Percentiles rank a stretch among this genome's conserved stretches.
Conservation (phyloP, 2,329 filamentous ascomycete species). For the Colletotrichum zoysiae region DNA sequence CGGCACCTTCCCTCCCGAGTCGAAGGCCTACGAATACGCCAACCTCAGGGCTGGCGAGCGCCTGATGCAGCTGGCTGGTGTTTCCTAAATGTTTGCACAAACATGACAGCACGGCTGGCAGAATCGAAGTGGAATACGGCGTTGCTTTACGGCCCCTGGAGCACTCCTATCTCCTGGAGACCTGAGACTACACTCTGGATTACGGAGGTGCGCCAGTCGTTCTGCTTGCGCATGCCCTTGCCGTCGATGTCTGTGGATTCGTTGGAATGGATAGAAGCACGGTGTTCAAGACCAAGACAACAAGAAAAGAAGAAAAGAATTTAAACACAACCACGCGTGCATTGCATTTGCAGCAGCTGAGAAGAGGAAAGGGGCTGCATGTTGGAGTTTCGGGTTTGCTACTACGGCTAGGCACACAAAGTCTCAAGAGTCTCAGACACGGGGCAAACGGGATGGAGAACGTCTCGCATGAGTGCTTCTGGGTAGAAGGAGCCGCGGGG, state of each 20-base stretch:
- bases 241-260: not conserved
- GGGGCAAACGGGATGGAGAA: not conserved
- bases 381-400: slow-evolving; percentile 41
- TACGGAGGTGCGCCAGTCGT: not conserved
- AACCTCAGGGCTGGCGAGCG: slow-evolving; percentile 72
- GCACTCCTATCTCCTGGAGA: not conserved
- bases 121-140: not conserved
- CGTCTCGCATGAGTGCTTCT: slow-evolving; percentile 10
- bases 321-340: slow-evolving; percentile 17
- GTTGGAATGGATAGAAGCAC: slow-evolving; percentile 8
- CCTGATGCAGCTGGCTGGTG: slow-evolving; percentile 63
- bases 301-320: slow-evolving; percentile 13
- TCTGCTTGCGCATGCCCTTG: not conserved
- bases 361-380: slow-evolving; percentile 26
- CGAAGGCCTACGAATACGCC: slow-evolving; percentile 74
- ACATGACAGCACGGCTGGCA: not conserved
- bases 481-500: not conserved
- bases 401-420: slow-evolving; percentile 32
- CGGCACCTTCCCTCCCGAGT: slow-evolving; percentile 85
- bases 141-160: not conserved
- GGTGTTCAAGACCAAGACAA: slow-evolving; percentile 12
- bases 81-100: slow-evolving; percentile 39
- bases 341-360: slow-evolving; percentile 41
- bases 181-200: not conserved
- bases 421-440: slow-evolving; percentile 20